A percentile compares a stretch with the other conserved stretches of the same genome.
phyloP scores from a whole-genome alignment of 129 eudicot species.

The Cynara cardunculus region DNA sequence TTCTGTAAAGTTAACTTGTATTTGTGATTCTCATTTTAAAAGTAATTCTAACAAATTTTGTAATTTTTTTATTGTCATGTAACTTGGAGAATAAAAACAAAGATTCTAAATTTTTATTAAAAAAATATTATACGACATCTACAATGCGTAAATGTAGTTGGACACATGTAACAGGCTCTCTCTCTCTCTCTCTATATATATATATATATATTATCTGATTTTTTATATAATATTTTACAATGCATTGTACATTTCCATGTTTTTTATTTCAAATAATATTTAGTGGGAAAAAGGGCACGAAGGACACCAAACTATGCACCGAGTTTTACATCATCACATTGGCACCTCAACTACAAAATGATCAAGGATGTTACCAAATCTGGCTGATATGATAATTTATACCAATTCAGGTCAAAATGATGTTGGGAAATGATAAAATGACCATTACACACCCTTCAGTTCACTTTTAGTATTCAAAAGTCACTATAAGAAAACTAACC shows the following conservation, averaged over 20 bases:
- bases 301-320: background rate
- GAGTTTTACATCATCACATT: background rate
- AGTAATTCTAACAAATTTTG: background rate
- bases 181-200: too few species aligned
- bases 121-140: background rate
- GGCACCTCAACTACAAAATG: background rate
- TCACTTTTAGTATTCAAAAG: background rate
- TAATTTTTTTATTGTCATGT: background rate
- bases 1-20: background rate
- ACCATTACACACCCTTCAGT: background rate
- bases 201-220: too few species aligned
- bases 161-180: too few species aligned
- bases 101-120: background rate
- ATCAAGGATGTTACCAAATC: background rate
- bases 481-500: background rate
- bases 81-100: background rate
- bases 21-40: background rate
- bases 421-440: background rate
- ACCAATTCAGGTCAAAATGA: background rate
- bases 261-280: background rate
- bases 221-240: background rate
- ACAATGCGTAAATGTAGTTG: background rate
- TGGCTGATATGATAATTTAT: background rate
- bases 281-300: too few species aligned
- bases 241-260: background rate